Evolutionary conservation across 192 early-diverging fungal genomes (phyloP), one percentile per base, ranked within the genome.

Genomic region (Umbelopsis isabellina): DNA sequence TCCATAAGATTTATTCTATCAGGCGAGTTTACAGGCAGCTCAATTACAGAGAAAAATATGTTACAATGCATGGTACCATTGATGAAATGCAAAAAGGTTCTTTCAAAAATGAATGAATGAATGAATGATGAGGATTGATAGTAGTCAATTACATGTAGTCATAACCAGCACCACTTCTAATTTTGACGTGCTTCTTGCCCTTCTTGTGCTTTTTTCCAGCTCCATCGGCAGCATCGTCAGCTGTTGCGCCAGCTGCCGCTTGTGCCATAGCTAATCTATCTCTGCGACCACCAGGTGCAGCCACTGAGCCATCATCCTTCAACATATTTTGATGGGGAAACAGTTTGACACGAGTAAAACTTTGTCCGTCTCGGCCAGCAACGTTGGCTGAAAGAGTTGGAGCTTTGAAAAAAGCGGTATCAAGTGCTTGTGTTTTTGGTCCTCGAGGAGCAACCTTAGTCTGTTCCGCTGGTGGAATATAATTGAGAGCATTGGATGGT

Each of bases 151-250:
- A 77, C 67, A 77, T 49, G 52, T 77, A 49, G 61, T 84, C 81
- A 58, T 82, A 78, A 64, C 88, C 89, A 67, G 79, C 82, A 41
- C 84, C 90, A 72, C 84, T 88, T 65, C 93, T 86, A 77, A 85
- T 76, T 80, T 96, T 96, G 37, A 83, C 83, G 52, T 88, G 74
- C 83, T 89, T 91, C 80, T 87, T 92, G 46, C 87, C 89, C 84
- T 93, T 94, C 84, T 91, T 88, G 50, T 89, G 84, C 77, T 87
- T 86, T 75, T 89, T 91, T 12, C 73, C 71, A 3, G 72, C 46
- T 22, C 71, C 82, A 16, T 71, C 73, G 23, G 80, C 75, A 68
- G 75, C 77, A 37, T 71, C 69, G 3, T n/a, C 66, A 23, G 53
- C 27, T 49, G 23, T 15, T 65, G 70, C 69, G 3, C 22, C 66